Evolutionary conservation across 129 eudicot species (phyloP), one percentile per base, ranked within the genome.

Genomic region (Daucus carota): DNA sequence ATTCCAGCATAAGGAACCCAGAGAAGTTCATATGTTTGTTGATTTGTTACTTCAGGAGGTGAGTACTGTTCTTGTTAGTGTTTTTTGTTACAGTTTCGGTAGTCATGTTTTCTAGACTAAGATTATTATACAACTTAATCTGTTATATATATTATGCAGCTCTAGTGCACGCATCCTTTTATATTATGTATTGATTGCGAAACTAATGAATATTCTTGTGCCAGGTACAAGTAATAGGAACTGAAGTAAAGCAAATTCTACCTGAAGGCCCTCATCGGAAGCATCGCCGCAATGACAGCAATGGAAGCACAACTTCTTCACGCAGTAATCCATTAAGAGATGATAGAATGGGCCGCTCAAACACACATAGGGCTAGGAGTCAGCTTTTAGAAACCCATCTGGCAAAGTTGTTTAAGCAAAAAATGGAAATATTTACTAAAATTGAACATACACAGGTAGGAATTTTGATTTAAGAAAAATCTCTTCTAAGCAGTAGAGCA

Each of bases 11-110:
- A 95, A 95, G 82, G 99, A 92, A 85, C 99, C 99, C 45, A 85
- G 99, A 85, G 97, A 95, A 88, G 99, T 95, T 70, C 99, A 95
- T 80, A 95, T 92, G 97, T 95, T 92, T 74, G 99, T 92, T 82
- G 97, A 92, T 86, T 80, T 95, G 72, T 88, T 95, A 81, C 92
- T 92, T 82, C 97, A 91, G 73, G 95, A 95, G 99, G 99, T 88
- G 44, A 45, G 79, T 66, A 15, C 65, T 36, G n/a, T 73, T 44
- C 50, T 65, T 47, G 15, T 57, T 8, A 11, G 6, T 76, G 42
- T 74, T 5, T 34, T 16, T 5, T 34, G 22, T 33, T 45, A n/a
- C 24, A 46, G 40, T 2, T 77, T 31, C 24, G 38, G 80, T 8
- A 38, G 48, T 67, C 18, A 11, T 8, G 34, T 74, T 13, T 33